phyloP scores from a whole-genome alignment of 768 basidiomycete species.

The Paxillus ammoniavirescens region DNA sequence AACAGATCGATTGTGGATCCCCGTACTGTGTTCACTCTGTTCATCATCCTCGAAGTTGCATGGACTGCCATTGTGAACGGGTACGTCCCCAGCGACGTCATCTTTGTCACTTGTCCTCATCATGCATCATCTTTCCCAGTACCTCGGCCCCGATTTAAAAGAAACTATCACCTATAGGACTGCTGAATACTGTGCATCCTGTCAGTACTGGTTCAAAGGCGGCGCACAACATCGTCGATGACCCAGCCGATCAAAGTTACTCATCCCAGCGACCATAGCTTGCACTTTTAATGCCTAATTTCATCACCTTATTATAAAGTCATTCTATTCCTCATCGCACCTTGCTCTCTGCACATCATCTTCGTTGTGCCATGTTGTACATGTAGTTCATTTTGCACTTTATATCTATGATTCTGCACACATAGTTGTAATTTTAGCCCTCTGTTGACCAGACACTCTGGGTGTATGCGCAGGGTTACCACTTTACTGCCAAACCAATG shows the following conservation, averaged over 20 bases:
- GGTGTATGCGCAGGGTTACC: constrained; percentile 40
- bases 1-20: constrained; percentile 34
- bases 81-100: constrained; percentile 25
- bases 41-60: constrained; percentile 40
- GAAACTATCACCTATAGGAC: constrained; percentile 57
- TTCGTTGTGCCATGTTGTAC: constrained; percentile 20
- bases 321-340: constrained; percentile 10
- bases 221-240: constrained; percentile 40
- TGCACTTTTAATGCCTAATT: constrained; percentile 6
- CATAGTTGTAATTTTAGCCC: neutral
- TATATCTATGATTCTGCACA: neutral
- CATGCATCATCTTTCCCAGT: constrained; percentile 39
- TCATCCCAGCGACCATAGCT: neutral
- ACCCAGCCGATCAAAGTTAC: constrained; percentile 3
- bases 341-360: constrained; percentile 15
- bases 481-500: constrained; percentile 71
- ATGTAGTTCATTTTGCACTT: constrained; percentile 11
- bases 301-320: constrained; percentile 31
- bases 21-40: constrained; percentile 40
- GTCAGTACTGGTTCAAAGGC: constrained; percentile 57
- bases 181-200: constrained; percentile 53
- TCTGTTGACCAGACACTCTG: neutral
- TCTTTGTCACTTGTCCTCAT: constrained; percentile 4
- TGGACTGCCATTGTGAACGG: constrained; percentile 43
- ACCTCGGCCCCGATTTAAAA: constrained; percentile 65